These are phyloP conservation scores for Magnolia changhungtana DNA, from an alignment of 164 flowering plant genomes.

Conservation along the genomic window DNA sequence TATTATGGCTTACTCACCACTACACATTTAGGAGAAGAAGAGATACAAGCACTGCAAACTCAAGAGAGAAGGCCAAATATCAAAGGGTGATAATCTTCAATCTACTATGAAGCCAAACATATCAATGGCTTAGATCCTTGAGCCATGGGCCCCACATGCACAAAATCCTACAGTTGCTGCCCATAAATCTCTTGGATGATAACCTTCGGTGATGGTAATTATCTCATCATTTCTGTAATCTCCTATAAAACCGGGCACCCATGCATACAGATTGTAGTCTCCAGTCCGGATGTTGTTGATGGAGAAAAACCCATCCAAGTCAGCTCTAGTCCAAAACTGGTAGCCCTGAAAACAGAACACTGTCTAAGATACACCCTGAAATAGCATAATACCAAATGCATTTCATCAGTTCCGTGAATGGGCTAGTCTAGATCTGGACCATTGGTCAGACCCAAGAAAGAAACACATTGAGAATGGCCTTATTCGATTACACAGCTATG, in stretches of 20 bases:
- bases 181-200: neutral
- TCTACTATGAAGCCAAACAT: too few relatives aligned
- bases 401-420: neutral
- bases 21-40: too few relatives aligned
- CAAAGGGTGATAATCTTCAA: too few relatives aligned
- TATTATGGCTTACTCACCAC: too few relatives aligned
- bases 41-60: too few relatives aligned
- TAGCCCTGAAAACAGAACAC: constrained; percentile 43
- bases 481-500: neutral
- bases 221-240: constrained; percentile 49
- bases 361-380: neutral
- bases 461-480: neutral
- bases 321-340: constrained; percentile 79
- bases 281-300: constrained; percentile 49
- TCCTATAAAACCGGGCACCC: constrained; percentile 76
- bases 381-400: too few relatives aligned
- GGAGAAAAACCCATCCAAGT: constrained; percentile 50
- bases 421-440: neutral
- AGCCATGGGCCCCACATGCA: too few relatives aligned
- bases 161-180: neutral
- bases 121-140: too few relatives aligned
- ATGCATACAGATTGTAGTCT: constrained; percentile 71
- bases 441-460: too few relatives aligned
- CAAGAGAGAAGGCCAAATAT: too few relatives aligned
- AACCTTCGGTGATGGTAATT: constrained; percentile 59